phyloP scores from a whole-genome alignment of 2,329 filamentous ascomycete genomes.

The Aspergillus sclerotialis region DNA sequence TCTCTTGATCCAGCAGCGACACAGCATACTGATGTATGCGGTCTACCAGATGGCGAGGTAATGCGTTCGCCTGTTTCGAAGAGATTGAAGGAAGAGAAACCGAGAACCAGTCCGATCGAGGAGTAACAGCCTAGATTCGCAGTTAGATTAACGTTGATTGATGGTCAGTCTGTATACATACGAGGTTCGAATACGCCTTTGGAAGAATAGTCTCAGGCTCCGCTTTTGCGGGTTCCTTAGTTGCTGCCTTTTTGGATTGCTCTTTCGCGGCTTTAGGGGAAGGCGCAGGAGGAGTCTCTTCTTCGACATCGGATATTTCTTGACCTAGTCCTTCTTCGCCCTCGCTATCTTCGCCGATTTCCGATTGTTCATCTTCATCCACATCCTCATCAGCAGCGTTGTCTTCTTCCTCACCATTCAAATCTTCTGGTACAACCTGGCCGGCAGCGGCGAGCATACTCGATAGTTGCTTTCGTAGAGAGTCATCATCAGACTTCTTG shows the following conservation, averaged over 20 bases:
- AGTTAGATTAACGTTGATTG: conserved; percentile 17
- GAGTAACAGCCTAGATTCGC: conserved; percentile 46
- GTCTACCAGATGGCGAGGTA: conserved; percentile 48
- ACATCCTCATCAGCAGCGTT: conserved; percentile 24
- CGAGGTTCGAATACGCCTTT: conserved; percentile 30
- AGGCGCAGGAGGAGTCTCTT: conserved; percentile 20
- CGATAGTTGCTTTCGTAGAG: conserved; percentile 34
- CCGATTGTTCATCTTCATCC: conserved; percentile 20
- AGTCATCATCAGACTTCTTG: conserved; percentile 23
- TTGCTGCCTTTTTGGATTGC: conserved; percentile 13
- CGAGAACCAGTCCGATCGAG: conserved; percentile 63
- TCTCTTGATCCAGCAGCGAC: conserved; percentile 69
- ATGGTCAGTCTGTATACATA: conserved; percentile 12
- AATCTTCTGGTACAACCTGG: conserved; percentile 28
- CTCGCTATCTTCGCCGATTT: too few relatives aligned
- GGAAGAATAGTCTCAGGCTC: conserved; percentile 19
- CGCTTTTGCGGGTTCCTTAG: conserved; percentile 11
- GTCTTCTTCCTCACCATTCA: conserved; percentile 28
- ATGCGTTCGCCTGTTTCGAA: conserved; percentile 38
- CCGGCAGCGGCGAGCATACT: conserved; percentile 30
- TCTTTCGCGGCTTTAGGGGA: conserved; percentile 15
- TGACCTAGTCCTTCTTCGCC: conserved; percentile 24
- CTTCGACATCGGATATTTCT: conserved; percentile 20
- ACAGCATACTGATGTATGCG: conserved; percentile 61
- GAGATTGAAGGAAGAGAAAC: conserved; percentile 49